Base-by-base conservation (phyloP, 2,329 filamentous ascomycete species). In the Cordyceps militaris region DNA sequence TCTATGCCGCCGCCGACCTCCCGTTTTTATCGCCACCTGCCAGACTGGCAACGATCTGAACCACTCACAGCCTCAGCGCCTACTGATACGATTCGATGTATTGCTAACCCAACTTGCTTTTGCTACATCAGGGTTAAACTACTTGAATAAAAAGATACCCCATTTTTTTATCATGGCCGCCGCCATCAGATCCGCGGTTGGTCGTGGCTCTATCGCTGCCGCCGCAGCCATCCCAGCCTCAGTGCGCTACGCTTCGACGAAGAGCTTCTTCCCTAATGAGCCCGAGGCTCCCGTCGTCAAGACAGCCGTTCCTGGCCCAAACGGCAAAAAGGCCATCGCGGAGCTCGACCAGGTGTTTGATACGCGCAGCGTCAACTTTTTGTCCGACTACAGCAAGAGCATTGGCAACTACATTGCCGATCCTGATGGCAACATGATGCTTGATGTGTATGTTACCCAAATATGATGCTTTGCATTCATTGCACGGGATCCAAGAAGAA, bases 301-400 rank as follows among this genome's bases (percentile, higher is more conserved):
- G 74, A 81, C 79, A 24, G 72, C 75, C 47, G 88, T 96, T 58
- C 91, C 91, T 0, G 91, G 91, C 0, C 90, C 90, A 38, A 81
- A 86, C 75, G 85, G 86, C 71, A 80, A 85, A 75, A 80, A 84
- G 65, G 80, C 82, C 52, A 84, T 88, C 62, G 77, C 84, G 61
- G 83, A 90, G 70, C 81, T 96, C 61, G 77, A 88, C 73, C 77
- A 85, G 68, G 88, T 95, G 60, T 95, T 94, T 68, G 91, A 96
- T 71, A 93, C 89, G 5, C 82, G 91, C 61, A 91, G 87, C 73
- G 75, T 93, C 76, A 95, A 94, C 78, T 88, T 91, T 84, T 77
- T 92, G 66, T 81, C 81, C 60, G 87, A 92, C 73, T 93, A 90
- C 73, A 78, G 80, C 63, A 83, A 85, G 73, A 89, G 86, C 65